phyloP scores from a whole-genome alignment of 2,329 filamentous ascomycete genomes.

The Delphinella strobiligena region DNA sequence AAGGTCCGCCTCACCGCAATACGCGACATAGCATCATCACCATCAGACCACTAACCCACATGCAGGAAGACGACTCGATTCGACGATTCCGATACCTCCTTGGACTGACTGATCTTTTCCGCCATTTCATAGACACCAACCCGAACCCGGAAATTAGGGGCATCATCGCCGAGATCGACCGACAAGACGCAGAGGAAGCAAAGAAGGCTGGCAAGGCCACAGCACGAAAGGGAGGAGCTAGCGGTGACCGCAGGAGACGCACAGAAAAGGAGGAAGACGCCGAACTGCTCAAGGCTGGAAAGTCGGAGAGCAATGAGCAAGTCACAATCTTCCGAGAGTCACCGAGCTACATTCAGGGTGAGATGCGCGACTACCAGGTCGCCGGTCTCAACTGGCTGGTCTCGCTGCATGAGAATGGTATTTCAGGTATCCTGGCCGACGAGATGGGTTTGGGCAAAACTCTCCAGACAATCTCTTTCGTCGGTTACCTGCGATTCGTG shows the following conservation, averaged over 20 bases:
- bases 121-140: slow-evolving; percentile 97
- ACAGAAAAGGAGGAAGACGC: slow-evolving; percentile 98
- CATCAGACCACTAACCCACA: not conserved
- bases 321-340: slow-evolving; percentile 91
- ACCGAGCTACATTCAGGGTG: slow-evolving; percentile 72
- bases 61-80: slow-evolving; percentile 84
- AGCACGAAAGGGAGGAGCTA: slow-evolving; percentile 72
- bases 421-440: slow-evolving; percentile 92
- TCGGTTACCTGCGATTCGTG: slow-evolving; percentile 87
- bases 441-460: slow-evolving; percentile 99
- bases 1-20: too few relatives aligned
- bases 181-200: slow-evolving; percentile 68
- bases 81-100: slow-evolving; percentile 89
- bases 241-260: slow-evolving; percentile 64
- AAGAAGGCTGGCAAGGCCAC: slow-evolving; percentile 60
- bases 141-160: slow-evolving; percentile 90
- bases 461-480: slow-evolving; percentile 89
- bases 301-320: slow-evolving; percentile 62
- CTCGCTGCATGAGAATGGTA: slow-evolving; percentile 95
- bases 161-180: slow-evolving; percentile 88
- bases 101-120: slow-evolving; percentile 90
- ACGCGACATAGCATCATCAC: not conserved
- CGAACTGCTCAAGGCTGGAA: slow-evolving; percentile 75
- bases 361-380: slow-evolving; percentile 94
- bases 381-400: slow-evolving; percentile 96